Base-by-base conservation (phyloP, 805 yeast genomes). In the Zygotorulaspora florentina region DNA sequence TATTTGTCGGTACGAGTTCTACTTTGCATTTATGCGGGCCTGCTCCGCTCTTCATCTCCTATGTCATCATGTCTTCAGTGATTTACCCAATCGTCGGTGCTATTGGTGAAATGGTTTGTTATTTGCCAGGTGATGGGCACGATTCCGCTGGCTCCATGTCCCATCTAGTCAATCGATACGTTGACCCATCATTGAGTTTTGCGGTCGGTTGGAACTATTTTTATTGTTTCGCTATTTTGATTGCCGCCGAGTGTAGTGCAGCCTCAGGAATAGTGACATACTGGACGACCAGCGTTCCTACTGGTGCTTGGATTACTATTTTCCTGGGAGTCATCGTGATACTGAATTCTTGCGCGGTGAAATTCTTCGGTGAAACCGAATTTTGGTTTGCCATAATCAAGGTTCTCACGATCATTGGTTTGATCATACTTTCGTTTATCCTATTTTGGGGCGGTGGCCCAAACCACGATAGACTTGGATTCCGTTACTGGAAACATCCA, bases 1-100 rank as follows among this genome's bases (percentile, higher is more conserved):
- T 87, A 42, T 80, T 87, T 50, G 84, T 87, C 27, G 87, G 88
- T 59, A 76, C 88, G 2, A 86, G 87, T 48, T 65, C 73, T 13
- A 76, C 86, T 2, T 66, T 85, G 42, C 54, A 73, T 15, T 69
- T 73, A 27, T 85, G 87, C 61, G 93, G 93, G 25, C 89, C 90
- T 13, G 85, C 83, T 1, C 75, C 76, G 23, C 51, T 77, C 33
- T 70, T 85, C 16, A 67, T 79, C 23, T 79, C 87, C 13, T 85
- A 83, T 59, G 52, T 79, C 23, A 62, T 80, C 31, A 73, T 83
- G 65, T 80, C 85, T 16, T 80, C 74, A 65, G 72, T 75, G 54
- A 77, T 82, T 36, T 54, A 54, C 54, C 35, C 48, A 9, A 43
- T 51, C 12, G 80, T 80, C 80, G 73, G 74, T 55, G 67, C 75